Base-by-base conservation (phyloP, 208 protist species). In the Polymyxa betae region DNA sequence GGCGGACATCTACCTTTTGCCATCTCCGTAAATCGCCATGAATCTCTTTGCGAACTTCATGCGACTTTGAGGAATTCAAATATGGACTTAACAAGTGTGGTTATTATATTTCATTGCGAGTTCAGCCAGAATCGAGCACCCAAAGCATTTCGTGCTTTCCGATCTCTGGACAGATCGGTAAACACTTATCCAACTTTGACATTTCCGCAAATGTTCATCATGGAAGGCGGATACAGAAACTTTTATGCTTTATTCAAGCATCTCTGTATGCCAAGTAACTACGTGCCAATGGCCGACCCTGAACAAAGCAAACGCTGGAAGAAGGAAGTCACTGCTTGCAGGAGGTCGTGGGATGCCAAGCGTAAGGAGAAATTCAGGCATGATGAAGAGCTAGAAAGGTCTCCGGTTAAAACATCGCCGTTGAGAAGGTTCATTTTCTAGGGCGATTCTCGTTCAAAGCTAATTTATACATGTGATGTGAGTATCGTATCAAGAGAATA, bases 81-180 rank as follows among this genome's bases (percentile, higher is more conserved):
- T 38, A 35, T 20, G 16, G 12, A 35, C 72, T 35, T 43, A 12
- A n/a, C n/a, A n/a, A n/a, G n/a, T n/a, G n/a, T n/a, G n/a, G 72
- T 82, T 29, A 92, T 92, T n/a, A 44, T 92, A 0, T 91, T 92
- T 1, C 91, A 92, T 60, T 92, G 91, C 24, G 91, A 92, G 49
- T 92, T 92, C 68, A 89, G 77, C 45, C 43, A 92, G 44, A 46
- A 92, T 29, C 24, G 91, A 10, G 91, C 45, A 0, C 87, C 87
- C 35, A 92, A 77, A 10, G 1, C 89, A 5, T 66, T 88, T 29
- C 0, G 16, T 0, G 0, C 66, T 0, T 92, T 92, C 24, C 64
- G 91, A 0, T 32, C 46, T 40, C 49, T 89, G 45, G 91, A 92
- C 46, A 45, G 91, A 16, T 43, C 77, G 41, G 5, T 0, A 0